Evolutionary conservation across 495 filamentous ascomycete species (phyloP), one percentile per base, ranked within the genome.

Genomic region (Durotheca rogersii): DNA sequence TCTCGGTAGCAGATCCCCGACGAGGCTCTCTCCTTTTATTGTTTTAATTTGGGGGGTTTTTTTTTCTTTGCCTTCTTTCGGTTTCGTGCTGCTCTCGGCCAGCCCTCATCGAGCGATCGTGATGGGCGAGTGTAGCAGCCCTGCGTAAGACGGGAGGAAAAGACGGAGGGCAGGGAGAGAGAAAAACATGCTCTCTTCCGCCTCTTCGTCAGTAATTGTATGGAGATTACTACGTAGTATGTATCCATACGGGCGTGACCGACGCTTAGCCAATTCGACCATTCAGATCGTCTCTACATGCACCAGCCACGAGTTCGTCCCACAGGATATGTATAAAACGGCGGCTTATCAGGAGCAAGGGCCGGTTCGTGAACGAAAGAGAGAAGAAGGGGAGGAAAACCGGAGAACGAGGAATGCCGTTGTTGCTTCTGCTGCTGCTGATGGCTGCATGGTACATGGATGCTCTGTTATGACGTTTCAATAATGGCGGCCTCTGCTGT

Each of bases 381-480:
- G 4, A 9, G 23, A 27, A 27, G 23, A 27, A 27, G 9, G 4
- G 23, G 23, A 27, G 23, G n/a, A n/a, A 38, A 58, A 58, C 47
- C 41, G 53, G 53, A 56, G 21, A 45, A 16, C 25, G 6, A 30
- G 6, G 47, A 12, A 15, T 39, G 37, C 53, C 27, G 32, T 32
- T 53, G 43, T n/a, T n/a, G n/a, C n/a, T n/a, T n/a, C n/a, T n/a
- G n/a, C n/a, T n/a, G n/a, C n/a, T n/a, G n/a, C n/a, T n/a, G n/a
- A n/a, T n/a, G n/a, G n/a, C n/a, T n/a, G n/a, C n/a, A n/a, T n/a
- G n/a, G n/a, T n/a, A n/a, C 55, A 50, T 46, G 32, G 49, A n/a
- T 53, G 39, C 55, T 58, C 55, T 49, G 55, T 58, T 49, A 58
- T 58, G 55, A 58, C 55, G 55, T 58, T 43, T 12, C 39, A 45